phyloP scores from a whole-genome alignment of 2,329 filamentous ascomycete genomes.

The Paramyrothecium sp. region DNA sequence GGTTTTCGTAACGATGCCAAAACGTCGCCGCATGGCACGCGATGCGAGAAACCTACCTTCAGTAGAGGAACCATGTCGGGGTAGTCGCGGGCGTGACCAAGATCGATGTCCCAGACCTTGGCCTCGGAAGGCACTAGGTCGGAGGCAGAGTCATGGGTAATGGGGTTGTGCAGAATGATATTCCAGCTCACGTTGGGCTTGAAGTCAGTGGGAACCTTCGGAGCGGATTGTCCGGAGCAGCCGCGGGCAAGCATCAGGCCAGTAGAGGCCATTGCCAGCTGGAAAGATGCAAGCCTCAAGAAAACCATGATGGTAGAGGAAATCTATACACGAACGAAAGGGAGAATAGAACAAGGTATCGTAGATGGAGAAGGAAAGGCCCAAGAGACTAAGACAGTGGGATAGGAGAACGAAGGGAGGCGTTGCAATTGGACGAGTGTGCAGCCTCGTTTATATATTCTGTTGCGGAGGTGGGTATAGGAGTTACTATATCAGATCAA shows the following conservation, averaged over 20 bases:
- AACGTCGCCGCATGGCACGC: too few relatives aligned
- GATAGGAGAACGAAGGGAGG: too few relatives aligned
- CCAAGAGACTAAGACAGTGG: too few relatives aligned
- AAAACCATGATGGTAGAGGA: neutral
- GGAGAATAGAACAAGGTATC: too few relatives aligned
- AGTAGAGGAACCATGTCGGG: slow-evolving; percentile 24
- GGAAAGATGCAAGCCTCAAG: neutral
- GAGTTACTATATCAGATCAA: too few relatives aligned
- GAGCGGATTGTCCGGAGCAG: neutral
- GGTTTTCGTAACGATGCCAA: neutral
- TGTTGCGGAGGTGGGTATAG: too few relatives aligned
- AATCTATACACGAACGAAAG: neutral
- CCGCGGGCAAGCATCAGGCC: neutral
- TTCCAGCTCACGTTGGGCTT: slow-evolving; percentile 28
- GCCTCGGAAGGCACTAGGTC: slow-evolving; percentile 23
- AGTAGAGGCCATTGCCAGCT: neutral
- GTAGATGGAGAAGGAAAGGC: too few relatives aligned
- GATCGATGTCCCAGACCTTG: slow-evolving; percentile 29
- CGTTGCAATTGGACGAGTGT: too few relatives aligned
- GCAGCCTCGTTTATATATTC: too few relatives aligned
- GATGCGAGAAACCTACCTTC: slow-evolving; percentile 15
- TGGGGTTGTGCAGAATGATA: slow-evolving; percentile 26
- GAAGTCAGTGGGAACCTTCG: slow-evolving; percentile 9
- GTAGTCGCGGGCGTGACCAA: slow-evolving; percentile 21
- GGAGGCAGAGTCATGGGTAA: slow-evolving; percentile 19